Percentiles rank a stretch among this genome's conserved stretches.
These are phyloP conservation scores for Colletotrichum eremochloae DNA, from an alignment of 2,329 filamentous ascomycete species.

Conservation along the genomic window DNA sequence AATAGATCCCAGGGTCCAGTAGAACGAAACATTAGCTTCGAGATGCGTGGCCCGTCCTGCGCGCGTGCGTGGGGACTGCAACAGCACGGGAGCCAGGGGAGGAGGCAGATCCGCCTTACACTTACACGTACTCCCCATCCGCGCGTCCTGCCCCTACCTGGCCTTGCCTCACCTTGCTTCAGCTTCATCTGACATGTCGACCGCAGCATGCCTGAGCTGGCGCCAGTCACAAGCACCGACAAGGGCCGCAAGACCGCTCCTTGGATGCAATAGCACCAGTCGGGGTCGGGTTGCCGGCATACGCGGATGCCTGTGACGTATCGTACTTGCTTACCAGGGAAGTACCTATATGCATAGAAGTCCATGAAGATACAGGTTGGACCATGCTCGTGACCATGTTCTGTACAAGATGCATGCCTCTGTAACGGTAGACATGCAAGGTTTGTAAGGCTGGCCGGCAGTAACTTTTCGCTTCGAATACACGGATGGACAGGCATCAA, in stretches of 20 bases:
- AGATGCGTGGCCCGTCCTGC: conserved; percentile 13
- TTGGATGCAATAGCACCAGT: conserved; percentile 21
- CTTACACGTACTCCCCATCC: conserved; percentile 18
- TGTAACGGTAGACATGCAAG: not conserved
- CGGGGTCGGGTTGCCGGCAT: conserved; percentile 14
- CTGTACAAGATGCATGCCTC: not conserved
- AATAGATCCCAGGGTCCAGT: conserved; percentile 28
- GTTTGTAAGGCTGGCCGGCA: conserved; percentile 17
- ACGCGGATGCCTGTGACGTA: not conserved
- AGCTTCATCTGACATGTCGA: conserved; percentile 35
- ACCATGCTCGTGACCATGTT: conserved; percentile 3
- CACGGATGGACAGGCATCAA: conserved; percentile 21
- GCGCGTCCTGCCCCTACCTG: conserved; percentile 1
- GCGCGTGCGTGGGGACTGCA: conserved; percentile 32
- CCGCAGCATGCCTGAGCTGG: conserved; percentile 14
- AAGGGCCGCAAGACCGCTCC: conserved; percentile 1
- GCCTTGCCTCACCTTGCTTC: conserved; percentile 26
- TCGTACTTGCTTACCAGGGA: not conserved
- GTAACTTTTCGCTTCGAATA: conserved; percentile 11
- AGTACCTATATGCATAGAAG: not conserved
- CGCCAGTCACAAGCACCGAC: conserved; percentile 14
- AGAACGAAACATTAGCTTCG: conserved; percentile 34
- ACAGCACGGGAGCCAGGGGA: conserved; percentile 15
- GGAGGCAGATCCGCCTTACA: not conserved
- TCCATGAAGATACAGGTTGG: not conserved